Percentiles rank a stretch among this genome's conserved stretches.
phyloP scores from a whole-genome alignment of 2,329 filamentous ascomycete species.

The Magnaporthiopsis rhizophila region DNA sequence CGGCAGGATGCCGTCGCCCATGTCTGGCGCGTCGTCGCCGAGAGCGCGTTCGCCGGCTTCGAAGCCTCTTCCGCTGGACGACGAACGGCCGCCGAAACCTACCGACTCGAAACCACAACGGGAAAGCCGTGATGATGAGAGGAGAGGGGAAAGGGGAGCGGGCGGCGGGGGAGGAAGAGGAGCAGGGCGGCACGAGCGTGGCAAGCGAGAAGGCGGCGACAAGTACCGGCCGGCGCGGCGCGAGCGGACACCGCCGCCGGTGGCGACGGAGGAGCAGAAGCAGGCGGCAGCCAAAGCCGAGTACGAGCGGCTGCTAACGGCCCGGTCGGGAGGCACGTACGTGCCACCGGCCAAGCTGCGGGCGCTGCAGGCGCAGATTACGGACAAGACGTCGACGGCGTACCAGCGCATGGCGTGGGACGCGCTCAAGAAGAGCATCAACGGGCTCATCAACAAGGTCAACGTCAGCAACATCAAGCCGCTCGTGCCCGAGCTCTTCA shows the following conservation, averaged over 20 bases:
- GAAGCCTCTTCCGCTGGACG: conserved; percentile 5
- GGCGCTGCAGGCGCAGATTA: conserved; percentile 92
- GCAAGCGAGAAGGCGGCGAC: conserved; percentile 22
- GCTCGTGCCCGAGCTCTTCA: conserved; percentile 92
- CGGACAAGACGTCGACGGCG: conserved; percentile 91
- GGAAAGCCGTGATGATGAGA: conserved; percentile 12
- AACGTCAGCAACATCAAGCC: conserved; percentile 97
- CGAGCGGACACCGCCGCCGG: conserved; percentile 28
- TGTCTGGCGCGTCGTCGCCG: conserved; percentile 2
- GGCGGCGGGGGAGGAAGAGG: background rate
- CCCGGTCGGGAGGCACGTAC: conserved; percentile 93
- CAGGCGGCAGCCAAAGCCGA: conserved; percentile 84
- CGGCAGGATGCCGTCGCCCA: background rate
- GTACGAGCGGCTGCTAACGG: conserved; percentile 84
- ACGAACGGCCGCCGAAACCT: conserved; percentile 20
- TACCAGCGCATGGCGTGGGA: conserved; percentile 99
- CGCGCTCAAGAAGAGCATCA: conserved; percentile 96
- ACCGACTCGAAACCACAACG: conserved; percentile 22
- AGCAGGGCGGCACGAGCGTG: conserved; percentile 31
- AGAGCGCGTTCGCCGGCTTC: conserved; percentile 5
- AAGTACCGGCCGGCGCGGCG: conserved; percentile 31
- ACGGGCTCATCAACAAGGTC: conserved; percentile 98
- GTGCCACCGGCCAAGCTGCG: conserved; percentile 87
- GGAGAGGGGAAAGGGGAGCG: conserved; percentile 1
- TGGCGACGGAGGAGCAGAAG: conserved; percentile 69